Conservation (phyloP, 768 basidiomycete species). For the Tephrocybe sp. region DNA sequence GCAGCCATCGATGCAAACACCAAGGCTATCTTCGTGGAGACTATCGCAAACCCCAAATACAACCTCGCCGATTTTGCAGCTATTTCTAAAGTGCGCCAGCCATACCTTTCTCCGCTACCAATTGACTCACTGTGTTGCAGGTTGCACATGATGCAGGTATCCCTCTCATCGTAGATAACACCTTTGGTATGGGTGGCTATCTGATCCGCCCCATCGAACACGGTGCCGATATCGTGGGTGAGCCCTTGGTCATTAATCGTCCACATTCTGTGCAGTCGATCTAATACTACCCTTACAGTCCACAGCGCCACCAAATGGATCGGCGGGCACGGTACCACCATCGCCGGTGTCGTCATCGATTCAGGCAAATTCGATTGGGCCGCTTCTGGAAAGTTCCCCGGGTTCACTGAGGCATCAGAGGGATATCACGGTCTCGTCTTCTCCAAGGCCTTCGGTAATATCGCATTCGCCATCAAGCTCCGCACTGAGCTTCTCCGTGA, state of each 20-base stretch:
- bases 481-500: conserved; percentile 66
- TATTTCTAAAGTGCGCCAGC: conserved; percentile 56
- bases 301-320: conserved; percentile 89
- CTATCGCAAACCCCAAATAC: conserved; percentile 78
- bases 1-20: conserved; percentile 77
- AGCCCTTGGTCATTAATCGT: conserved; percentile 12
- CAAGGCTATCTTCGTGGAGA: conserved; percentile 75
- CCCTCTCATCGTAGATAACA: conserved; percentile 82
- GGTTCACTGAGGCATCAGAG: conserved; percentile 74
- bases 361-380: conserved; percentile 77
- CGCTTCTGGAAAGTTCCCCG: conserved; percentile 67
- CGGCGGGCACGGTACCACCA: conserved; percentile 77
- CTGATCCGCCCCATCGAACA: conserved; percentile 68
- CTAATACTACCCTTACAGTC: conserved; percentile 32
- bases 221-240: conserved; percentile 77
- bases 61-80: conserved; percentile 63
- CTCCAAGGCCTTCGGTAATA: conserved; percentile 60
- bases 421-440: conserved; percentile 77
- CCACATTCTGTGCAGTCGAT: not conserved
- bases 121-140: too few relatives aligned
- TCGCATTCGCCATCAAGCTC: conserved; percentile 65
- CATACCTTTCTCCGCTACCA: not conserved
- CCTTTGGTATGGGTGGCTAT: conserved; percentile 75
- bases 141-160: conserved; percentile 71
- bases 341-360: conserved; percentile 76